Evolutionary conservation across 2,329 filamentous ascomycete species (phyloP), one percentile per base, ranked within the genome.

Genomic region (Trichoderma koningii): DNA sequence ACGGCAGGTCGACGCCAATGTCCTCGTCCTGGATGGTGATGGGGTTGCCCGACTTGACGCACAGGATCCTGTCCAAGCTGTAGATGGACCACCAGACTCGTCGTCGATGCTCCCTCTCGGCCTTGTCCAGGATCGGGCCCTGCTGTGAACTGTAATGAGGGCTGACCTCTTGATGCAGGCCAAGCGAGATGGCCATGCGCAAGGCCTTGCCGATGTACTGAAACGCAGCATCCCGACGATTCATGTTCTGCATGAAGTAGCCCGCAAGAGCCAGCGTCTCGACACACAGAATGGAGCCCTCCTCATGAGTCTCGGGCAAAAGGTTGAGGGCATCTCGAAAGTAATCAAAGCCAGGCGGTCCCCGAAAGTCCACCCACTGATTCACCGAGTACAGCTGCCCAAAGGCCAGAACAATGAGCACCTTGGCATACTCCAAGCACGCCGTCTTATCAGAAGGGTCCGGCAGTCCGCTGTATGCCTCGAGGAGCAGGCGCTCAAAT

Each of bases 381-480:
- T 86, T 86, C 55, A 86, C 78, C 3, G 82, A 84, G 69, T 86
- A 86, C 68, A 85, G 77, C 67, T 85, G 80, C 0, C 84, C 84
- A 68, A 84, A 84, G 0, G 83, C 82, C 10, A 86, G 74, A 5
- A 85, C 79, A 45, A 85, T 73, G 3, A 86, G 73, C 4, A 83
- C 74, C 59, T 86, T 83, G 64, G 82, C 82, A 66, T 82, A 82
- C 0, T 75, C 72, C 0, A 86, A 76, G 60, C 83, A 84, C 3
- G 78, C 77, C 38, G 83, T 79, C 21, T 75, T 75, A 56, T 83
- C 79, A 0, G 74, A 69, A 2, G 79, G 73, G 52, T 83, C 77
- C 0, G 78, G 78, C 1, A 75, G 73, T 2, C 77, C 74, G 9
- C 74, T 73, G 63, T 85, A 84, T 4, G 81, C 79, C 30, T 76